Percentiles rank a stretch among this genome's conserved stretches.
phyloP scores from a whole-genome alignment of 2,329 filamentous ascomycete species.

The Fusarium palustre region DNA sequence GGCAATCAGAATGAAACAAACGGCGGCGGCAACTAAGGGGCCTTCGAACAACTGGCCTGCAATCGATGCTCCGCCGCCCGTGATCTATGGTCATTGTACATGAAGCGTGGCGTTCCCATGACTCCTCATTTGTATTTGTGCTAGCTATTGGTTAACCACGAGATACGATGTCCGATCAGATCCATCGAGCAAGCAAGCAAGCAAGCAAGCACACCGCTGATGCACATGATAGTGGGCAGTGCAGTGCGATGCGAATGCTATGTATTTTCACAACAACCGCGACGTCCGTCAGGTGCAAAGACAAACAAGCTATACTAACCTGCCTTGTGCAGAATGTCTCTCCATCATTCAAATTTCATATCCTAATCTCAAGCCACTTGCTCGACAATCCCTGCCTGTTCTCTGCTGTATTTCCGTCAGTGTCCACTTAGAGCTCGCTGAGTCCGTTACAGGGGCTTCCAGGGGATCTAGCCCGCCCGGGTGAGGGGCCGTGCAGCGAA shows the following conservation, averaged over 20 bases:
- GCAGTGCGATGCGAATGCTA: background rate
- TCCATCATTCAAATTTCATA: slow-evolving; percentile 39
- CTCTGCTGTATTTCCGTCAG: slow-evolving; percentile 30
- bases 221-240: background rate
- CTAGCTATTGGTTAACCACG: background rate
- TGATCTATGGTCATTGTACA: slow-evolving; percentile 28
- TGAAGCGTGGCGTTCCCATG: slow-evolving; percentile 35
- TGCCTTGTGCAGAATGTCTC: slow-evolving; percentile 37
- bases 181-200: slow-evolving; percentile 1
- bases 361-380: slow-evolving; percentile 34
- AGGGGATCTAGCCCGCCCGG: slow-evolving; percentile 26
- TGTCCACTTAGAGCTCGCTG: slow-evolving; percentile 37
- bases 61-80: slow-evolving; percentile 3
- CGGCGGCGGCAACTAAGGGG: slow-evolving; percentile 38
- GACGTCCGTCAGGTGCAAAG: slow-evolving; percentile 1
- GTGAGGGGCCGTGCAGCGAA: slow-evolving; percentile 25
- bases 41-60: background rate
- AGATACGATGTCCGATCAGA: slow-evolving; percentile 3
- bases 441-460: slow-evolving; percentile 24
- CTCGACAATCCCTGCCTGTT: slow-evolving; percentile 20
- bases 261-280: slow-evolving; percentile 9
- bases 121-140: slow-evolving; percentile 13
- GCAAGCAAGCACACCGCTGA: slow-evolving; percentile 3
- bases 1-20: slow-evolving; percentile 45
- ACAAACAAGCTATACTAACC: slow-evolving; percentile 28